Evolutionary conservation across 352 stramenopile genomes (phyloP).

Genomic region (Pythium aquatile): DNA sequence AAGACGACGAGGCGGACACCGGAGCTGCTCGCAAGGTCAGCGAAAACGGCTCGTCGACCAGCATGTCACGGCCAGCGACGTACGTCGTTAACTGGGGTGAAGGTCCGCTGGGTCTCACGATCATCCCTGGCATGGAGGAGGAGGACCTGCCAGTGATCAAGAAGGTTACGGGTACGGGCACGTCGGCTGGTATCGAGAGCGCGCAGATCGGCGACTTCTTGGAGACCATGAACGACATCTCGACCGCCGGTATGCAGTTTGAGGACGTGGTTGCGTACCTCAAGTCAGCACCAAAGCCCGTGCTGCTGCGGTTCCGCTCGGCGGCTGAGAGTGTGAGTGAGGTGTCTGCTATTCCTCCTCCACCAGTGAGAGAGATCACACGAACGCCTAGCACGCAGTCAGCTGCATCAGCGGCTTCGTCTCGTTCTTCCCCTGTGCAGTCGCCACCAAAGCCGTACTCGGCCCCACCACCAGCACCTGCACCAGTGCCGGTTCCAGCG

Average conservation of each 20-base stretch:
- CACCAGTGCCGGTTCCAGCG: conserved; percentile 8
- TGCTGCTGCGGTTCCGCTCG: conserved; percentile 66
- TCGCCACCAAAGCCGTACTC: conserved; percentile 30
- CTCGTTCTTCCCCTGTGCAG: conserved; percentile 13
- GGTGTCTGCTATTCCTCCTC: conserved; percentile 3
- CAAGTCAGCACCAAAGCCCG: conserved; percentile 78
- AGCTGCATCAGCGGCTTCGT: neutral
- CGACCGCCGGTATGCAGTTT: conserved; percentile 67
- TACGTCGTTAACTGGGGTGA: conserved; percentile 83
- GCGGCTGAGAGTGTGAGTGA: conserved; percentile 35
- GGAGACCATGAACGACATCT: conserved; percentile 79
- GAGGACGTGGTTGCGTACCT: conserved; percentile 81
- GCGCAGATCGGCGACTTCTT: conserved; percentile 81
- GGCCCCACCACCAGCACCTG: conserved; percentile 1
- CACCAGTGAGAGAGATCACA: conserved; percentile 16
- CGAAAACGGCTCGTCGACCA: conserved; percentile 33
- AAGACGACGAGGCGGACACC: conserved; percentile 24
- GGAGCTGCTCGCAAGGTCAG: conserved; percentile 11
- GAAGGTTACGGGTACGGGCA: conserved; percentile 84
- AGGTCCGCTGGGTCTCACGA: conserved; percentile 78
- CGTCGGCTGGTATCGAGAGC: conserved; percentile 73
- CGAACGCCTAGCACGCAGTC: conserved; percentile 16
- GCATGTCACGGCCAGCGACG: conserved; percentile 58
- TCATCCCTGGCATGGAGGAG: conserved; percentile 81
- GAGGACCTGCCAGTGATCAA: conserved; percentile 84